These are phyloP conservation scores for Fraxinus pennsylvanica DNA, from an alignment of 257 asterid genomes.

Conservation along the genomic window DNA sequence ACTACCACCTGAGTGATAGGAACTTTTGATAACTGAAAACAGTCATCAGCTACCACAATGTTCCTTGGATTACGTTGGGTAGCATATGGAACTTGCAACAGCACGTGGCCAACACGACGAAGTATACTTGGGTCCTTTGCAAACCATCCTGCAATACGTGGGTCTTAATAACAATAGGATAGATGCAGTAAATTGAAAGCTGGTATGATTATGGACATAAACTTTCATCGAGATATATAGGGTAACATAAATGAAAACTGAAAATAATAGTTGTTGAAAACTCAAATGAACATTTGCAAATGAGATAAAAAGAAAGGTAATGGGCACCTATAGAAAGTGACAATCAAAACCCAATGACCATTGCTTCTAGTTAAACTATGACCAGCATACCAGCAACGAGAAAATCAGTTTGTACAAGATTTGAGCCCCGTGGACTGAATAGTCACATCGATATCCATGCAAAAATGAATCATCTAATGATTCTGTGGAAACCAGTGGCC, in stretches of 20 bases:
- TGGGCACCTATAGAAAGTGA: not conserved
- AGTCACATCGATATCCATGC: too few relatives aligned
- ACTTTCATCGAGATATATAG: not conserved
- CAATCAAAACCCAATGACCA: not conserved
- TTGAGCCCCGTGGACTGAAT: not conserved
- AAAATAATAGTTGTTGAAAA: not conserved
- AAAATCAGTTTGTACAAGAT: not conserved
- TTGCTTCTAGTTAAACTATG: not conserved
- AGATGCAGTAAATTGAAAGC: not conserved
- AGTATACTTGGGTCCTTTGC: conserved; percentile 81
- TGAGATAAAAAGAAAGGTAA: not conserved
- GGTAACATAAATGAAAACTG: not conserved
- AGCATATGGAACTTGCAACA: conserved; percentile 80
- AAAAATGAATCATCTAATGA: too few relatives aligned
- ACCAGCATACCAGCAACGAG: not conserved
- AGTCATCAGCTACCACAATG: conserved; percentile 79
- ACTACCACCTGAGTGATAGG: conserved; percentile 63
- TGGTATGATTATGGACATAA: not conserved
- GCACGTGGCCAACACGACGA: conserved; percentile 88
- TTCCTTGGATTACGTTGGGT: conserved; percentile 76
- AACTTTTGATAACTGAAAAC: conserved; percentile 57
- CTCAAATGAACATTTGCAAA: not conserved
- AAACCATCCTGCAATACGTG: conserved; percentile 77
- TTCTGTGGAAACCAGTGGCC: too few relatives aligned
- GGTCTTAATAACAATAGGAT: conserved; percentile 8